Conservation (phyloP, 1,284 basidiomycete species). For the Cutaneotrichosporon cavernicola region DNA sequence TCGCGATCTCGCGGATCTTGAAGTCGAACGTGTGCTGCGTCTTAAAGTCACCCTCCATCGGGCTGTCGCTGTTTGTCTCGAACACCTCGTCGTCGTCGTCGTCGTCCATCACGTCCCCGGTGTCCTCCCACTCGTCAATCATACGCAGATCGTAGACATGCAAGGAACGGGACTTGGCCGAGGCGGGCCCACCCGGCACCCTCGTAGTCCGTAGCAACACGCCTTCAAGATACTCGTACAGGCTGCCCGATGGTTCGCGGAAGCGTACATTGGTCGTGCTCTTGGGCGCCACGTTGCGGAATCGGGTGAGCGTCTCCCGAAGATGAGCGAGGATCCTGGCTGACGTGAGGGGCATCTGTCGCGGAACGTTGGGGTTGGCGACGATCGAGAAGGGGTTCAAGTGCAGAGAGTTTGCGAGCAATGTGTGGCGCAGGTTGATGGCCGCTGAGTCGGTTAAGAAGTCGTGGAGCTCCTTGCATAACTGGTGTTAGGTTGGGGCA, state of each 20-base stretch:
- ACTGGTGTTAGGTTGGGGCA: constrained; percentile 15
- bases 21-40: constrained; percentile 35
- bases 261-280: constrained; percentile 28
- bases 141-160: constrained; percentile 36
- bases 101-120: constrained; percentile 9
- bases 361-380: constrained; percentile 23
- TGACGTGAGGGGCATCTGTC: constrained; percentile 52
- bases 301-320: constrained; percentile 43
- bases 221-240: constrained; percentile 53
- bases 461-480: constrained; percentile 12
- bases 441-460: constrained; percentile 37
- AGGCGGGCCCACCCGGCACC: constrained; percentile 6
- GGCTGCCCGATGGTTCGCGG: constrained; percentile 41
- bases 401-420: constrained; percentile 72
- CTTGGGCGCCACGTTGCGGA: constrained; percentile 41
- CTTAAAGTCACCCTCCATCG: constrained; percentile 11
- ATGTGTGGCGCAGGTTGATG: constrained; percentile 70
- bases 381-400: constrained; percentile 56
- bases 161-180: constrained; percentile 19
- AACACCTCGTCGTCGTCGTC: constrained; percentile 19
- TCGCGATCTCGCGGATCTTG: constrained; percentile 48
- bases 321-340: constrained; percentile 41
- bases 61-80: constrained; percentile 8
- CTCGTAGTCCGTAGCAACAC: constrained; percentile 38
- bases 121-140: constrained; percentile 29